Evolutionary conservation across 2,329 filamentous ascomycete genomes (phyloP), one percentile per base, ranked within the genome.

Genomic region (Furcasterigmium furcatum): DNA sequence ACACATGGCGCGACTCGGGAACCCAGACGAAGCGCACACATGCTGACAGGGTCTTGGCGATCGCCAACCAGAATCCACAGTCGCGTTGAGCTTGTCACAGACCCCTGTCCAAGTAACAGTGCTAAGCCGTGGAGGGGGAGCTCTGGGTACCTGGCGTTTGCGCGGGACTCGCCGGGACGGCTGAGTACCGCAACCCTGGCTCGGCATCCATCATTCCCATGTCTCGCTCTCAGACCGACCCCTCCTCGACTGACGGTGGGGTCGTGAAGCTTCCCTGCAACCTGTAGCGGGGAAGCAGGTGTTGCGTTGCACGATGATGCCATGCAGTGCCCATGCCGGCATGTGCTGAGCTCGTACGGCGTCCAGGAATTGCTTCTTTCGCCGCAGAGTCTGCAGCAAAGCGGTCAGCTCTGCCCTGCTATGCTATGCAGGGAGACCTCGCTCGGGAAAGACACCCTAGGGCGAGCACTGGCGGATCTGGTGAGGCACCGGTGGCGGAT

Each of bases 21-120:
- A 18, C 12, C 14, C 5, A 18, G 4, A n/a, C 12, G 12, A 34
- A 36, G 30, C 14, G 27, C 4, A 18, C 4, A n/a, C 30, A n/a
- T 14, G 34, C 34, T 36, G 34, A 36, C 34, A 18, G n/a, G 16
- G 34, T 18, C 34, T 36, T 36, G 34, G 34, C 34, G 34, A 36
- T 36, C 34, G 34, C 34, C 34, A 36, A 36, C 34, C 34, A 36
- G 34, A 36, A 36, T 18, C 34, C 34, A 36, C 34, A 36, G n/a
- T 19, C 34, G 34, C 34, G 40, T 34, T 42, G 40, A 42, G 40
- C 40, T 42, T 42, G 40, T 42, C 40, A 12, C 40, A 42, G 40
- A 42, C 40, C 40, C 40, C 29, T 34, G 40, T 42, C 29, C 40
- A 13, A 14, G 40, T 20, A 27, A 25, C 40, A 32, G 40, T 34